phyloP scores from a whole-genome alignment of 2,329 filamentous ascomycete species.

The Lasiodiplodia citricola region DNA sequence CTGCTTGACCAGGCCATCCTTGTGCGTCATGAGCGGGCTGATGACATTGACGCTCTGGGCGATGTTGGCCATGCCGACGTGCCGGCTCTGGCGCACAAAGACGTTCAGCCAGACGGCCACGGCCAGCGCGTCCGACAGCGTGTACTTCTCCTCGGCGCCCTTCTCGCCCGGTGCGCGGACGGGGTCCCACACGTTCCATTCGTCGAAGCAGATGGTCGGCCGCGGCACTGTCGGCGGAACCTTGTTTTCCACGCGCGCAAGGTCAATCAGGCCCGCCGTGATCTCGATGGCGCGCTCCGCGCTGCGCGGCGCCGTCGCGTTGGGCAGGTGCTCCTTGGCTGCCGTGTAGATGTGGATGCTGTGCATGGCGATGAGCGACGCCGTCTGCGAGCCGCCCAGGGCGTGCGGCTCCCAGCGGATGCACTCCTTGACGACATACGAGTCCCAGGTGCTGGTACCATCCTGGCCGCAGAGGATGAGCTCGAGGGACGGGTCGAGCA shows the following conservation, averaged over 20 bases:
- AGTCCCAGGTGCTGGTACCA: constrained; percentile 73
- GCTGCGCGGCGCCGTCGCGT: constrained; percentile 63
- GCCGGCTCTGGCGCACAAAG: constrained; percentile 72
- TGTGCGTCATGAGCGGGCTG: constrained; percentile 74
- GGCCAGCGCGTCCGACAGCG: constrained; percentile 75
- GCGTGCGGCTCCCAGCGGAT: constrained; percentile 58
- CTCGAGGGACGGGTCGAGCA: constrained; percentile 71
- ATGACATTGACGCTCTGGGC: constrained; percentile 82
- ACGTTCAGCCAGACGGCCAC: constrained; percentile 78
- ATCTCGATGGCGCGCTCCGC: constrained; percentile 78
- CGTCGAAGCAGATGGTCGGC: constrained; percentile 79
- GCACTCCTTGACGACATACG: constrained; percentile 73
- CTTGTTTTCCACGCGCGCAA: constrained; percentile 72
- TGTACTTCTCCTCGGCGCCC: constrained; percentile 77
- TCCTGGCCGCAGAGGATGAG: constrained; percentile 78
- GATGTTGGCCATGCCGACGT: constrained; percentile 79
- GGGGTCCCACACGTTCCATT: constrained; percentile 86
- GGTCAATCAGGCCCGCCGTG: constrained; percentile 70
- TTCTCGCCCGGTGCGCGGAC: constrained; percentile 71
- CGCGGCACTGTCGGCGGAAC: constrained; percentile 64
- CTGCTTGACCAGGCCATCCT: constrained; percentile 69
- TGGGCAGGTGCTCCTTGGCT: constrained; percentile 49
- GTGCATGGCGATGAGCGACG: constrained; percentile 74
- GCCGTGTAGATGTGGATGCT: constrained; percentile 81
- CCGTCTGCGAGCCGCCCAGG: constrained; percentile 54